Base-by-base conservation (phyloP, 1,139 yeast genomes). In the Geotrichum carabidarum region DNA sequence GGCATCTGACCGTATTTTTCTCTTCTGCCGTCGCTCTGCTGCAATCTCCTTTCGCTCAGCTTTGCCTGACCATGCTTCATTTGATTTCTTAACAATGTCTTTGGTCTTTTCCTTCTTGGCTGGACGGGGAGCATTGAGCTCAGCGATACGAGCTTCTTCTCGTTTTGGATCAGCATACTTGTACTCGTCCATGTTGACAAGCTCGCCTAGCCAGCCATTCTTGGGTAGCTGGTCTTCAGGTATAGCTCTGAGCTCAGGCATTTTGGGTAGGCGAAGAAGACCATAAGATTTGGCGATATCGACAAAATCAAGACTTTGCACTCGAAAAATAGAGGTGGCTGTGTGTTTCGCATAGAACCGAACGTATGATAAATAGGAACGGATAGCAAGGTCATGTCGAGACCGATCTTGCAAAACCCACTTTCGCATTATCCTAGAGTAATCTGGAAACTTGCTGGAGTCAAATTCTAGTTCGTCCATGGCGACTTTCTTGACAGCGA, bases 281-380 rank as follows among this genome's bases (percentile, higher is more conserved):
- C 96, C 96, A 69, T 86, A 90, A 73, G 86, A 77, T 60, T 76
- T 78, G 0, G 95, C 96, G 12, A 85, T 60, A 0, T 84, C 86
- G 32, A 84, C 68, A 63, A 86, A 84, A 67, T 91, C 95, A 57
- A 94, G 71, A 8, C 81, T 73, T 47, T 80, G 79, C 18, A 87
- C 65, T 59, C 99, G 76, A 73, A 94, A 94, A 38, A 94, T 93
- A 0, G 97, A 90, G 9, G 85, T 77, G 0, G 97, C 96, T n/a
- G 87, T 72, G 70, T 94, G 99, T 66, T 89, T 90, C 12, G 93
- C 81, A 67, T 93, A 94, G 65, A 87, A 87, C 56, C 86, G 77
- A 2, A 88, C 78, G 66, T 84, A 93, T 1, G 94, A 91, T 44
- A 94, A 95, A 66, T 84, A 93, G 2, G 96, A 78, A 59, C 81